Base-by-base conservation (phyloP, 768 basidiomycete species). In the Rhodotorula graminis region DNA sequence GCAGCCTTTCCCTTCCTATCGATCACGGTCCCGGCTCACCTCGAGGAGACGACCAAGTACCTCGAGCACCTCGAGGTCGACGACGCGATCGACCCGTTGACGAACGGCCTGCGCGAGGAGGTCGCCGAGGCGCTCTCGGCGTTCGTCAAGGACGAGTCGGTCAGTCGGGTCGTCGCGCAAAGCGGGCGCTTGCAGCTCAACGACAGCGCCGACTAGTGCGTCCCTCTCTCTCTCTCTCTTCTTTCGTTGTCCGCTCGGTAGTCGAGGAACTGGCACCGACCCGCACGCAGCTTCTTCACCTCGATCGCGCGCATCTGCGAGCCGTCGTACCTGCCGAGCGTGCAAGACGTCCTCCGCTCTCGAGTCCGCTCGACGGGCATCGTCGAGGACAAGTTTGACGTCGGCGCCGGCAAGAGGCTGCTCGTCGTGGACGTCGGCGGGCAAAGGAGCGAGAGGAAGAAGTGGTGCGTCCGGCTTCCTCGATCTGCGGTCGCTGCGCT, bases 281-380 rank as follows among this genome's bases (percentile, higher is more conserved):
- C n/a, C n/a, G n/a, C 21, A 25, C 58, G 19, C 57, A 74, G 73
- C 70, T 75, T 75, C 60, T 75, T 75, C 61, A 66, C 88, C 80
- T 82, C 88, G n/a, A 91, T 97, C 76, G 87, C 90, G 71, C 87
- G 92, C 67, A 92, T 98, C 87, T 83, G 88, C 0, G 78, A 84
- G 3, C 84, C 86, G 0, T 83, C 84, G 46, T 97, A 94, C 83
- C 82, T 93, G 71, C 95, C 95, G 23, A 89, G 90, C 0, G 95
- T 97, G 80, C 93, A 97, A 57, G 96, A 99, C 78, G 95, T 99
- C 78, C 84, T 97, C 21, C 86, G 95, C 50, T 90, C 89, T 65
- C 87, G 95, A 77, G 94, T 98, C 46, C 96, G 96, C 83, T 96
- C 93, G 0, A 97, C 94, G 0, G 95, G 95, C 69, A 97, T 99